A percentile compares a stretch with the other conserved stretches of the same genome.
phyloP scores from a whole-genome alignment of 495 filamentous ascomycete genomes.

The Apiosordaria backusii region DNA sequence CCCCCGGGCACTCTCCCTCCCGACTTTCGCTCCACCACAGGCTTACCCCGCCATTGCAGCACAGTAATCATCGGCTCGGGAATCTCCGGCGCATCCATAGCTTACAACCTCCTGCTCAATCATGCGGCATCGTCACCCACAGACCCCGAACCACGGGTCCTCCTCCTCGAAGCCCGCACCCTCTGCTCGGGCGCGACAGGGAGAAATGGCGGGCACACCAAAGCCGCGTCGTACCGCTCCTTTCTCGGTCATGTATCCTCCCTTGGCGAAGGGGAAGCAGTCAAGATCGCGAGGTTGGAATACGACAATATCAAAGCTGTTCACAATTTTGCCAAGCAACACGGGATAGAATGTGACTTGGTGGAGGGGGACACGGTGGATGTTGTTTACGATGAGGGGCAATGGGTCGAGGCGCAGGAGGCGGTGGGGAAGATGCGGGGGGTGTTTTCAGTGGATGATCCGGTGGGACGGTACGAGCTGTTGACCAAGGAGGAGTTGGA shows the following conservation, averaged over 20 bases:
- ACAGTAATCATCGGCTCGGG: conserved; percentile 67
- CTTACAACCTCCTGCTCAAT: conserved; percentile 51
- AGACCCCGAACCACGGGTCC: conserved; percentile 26
- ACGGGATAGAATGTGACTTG: conserved; percentile 52
- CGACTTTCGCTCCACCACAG: conserved; percentile 41
- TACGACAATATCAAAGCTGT: conserved; percentile 54
- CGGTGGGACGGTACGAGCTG: conserved; percentile 46
- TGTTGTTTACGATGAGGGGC: conserved; percentile 50
- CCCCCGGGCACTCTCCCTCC: conserved; percentile 56
- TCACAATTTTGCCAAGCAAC: conserved; percentile 49
- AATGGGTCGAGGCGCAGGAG: conserved; percentile 41
- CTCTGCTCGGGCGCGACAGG: conserved; percentile 59
- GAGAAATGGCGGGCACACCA: conserved; percentile 64
- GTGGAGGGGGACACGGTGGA: conserved; percentile 54
- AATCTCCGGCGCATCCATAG: conserved; percentile 61
- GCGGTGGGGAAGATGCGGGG: conserved; percentile 45
- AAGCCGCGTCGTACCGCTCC: conserved; percentile 57
- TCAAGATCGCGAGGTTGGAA: conserved; percentile 55
- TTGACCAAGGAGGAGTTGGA: conserved; percentile 45
- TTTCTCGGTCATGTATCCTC: conserved; percentile 44
- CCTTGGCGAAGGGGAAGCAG: conserved; percentile 43
- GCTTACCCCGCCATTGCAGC: conserved; percentile 48
- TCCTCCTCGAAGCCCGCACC: conserved; percentile 59
- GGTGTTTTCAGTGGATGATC: conserved; percentile 41
- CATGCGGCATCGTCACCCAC: background rate